Conservation (phyloP, 805 yeast species). For the Saturnispora sanitii region DNA sequence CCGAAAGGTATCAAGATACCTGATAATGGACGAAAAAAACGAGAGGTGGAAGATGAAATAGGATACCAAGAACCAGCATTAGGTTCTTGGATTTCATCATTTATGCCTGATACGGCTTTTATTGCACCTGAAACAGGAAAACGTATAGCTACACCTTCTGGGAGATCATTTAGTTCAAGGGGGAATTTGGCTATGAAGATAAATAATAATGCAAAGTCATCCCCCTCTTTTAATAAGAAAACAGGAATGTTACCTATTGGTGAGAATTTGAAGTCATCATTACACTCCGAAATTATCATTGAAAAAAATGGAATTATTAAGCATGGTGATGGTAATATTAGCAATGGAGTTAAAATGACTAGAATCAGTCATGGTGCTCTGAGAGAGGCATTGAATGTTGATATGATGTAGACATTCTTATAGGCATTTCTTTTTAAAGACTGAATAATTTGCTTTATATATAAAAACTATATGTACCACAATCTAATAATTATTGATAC, state of each 20-base stretch:
- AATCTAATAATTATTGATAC: no score
- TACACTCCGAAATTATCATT: slow-evolving; percentile 29
- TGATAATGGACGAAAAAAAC: neutral
- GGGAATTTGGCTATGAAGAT: neutral
- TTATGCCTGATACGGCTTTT: slow-evolving; percentile 25
- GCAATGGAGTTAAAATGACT: slow-evolving; percentile 26
- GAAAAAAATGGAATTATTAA: slow-evolving; percentile 34
- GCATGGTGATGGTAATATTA: slow-evolving; percentile 34
- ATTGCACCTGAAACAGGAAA: slow-evolving; percentile 26
- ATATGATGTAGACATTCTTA: slow-evolving; percentile 10
- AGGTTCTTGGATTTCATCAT: slow-evolving; percentile 22
- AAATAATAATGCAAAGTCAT: neutral
- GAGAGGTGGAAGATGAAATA: neutral
- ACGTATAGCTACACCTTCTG: slow-evolving; percentile 20
- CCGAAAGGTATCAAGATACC: neutral
- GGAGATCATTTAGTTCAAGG: slow-evolving; percentile 8
- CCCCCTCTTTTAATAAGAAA: neutral
- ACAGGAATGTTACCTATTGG: neutral
- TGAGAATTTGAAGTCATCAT: neutral
- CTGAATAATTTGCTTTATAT: no score
- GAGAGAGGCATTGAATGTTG: slow-evolving; percentile 33
- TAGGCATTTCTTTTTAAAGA: no score
- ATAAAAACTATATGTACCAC: no score
- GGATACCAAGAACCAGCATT: slow-evolving; percentile 3
- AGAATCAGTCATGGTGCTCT: slow-evolving; percentile 39